Evolutionary conservation across 2,329 filamentous ascomycete genomes (phyloP).

Genomic region (Penicillium fuscoglaucum): DNA sequence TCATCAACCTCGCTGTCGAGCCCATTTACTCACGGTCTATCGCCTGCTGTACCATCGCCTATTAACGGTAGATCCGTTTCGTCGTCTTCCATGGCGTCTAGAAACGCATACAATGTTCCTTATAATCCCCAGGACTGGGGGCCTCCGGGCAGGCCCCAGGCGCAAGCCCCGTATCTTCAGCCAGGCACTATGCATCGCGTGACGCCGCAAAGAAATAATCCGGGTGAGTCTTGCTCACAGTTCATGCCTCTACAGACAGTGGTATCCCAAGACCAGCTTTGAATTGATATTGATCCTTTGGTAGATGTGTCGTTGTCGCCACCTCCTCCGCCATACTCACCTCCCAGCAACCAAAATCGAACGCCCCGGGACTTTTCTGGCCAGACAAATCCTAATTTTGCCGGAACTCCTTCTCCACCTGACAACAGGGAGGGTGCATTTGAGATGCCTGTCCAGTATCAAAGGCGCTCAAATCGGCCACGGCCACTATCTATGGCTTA

Average conservation of each 20-base stretch:
- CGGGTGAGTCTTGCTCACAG: slow-evolving; percentile 31
- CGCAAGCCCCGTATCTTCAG: slow-evolving; percentile 32
- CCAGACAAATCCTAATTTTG: slow-evolving; percentile 20
- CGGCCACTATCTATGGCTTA: slow-evolving; percentile 38
- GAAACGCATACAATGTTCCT: slow-evolving; percentile 45
- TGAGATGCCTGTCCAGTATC: slow-evolving; percentile 27
- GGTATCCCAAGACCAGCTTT: neutral
- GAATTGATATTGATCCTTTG: slow-evolving; percentile 10
- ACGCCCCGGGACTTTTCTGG: slow-evolving; percentile 15
- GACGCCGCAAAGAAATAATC: slow-evolving; percentile 29
- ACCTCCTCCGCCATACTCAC: slow-evolving; percentile 43
- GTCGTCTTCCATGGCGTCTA: slow-evolving; percentile 46
- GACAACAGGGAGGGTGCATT: slow-evolving; percentile 15
- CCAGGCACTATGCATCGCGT: slow-evolving; percentile 32
- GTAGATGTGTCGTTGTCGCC: slow-evolving; percentile 35
- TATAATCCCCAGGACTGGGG: slow-evolving; percentile 55
- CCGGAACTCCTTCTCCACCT: slow-evolving; percentile 20
- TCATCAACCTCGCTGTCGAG: slow-evolving; percentile 48
- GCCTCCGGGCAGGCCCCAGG: slow-evolving; percentile 35
- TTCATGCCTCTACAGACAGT: neutral
- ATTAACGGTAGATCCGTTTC: slow-evolving; percentile 36
- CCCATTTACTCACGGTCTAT: slow-evolving; percentile 44
- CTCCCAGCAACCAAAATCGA: slow-evolving; percentile 33
- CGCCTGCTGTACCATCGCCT: slow-evolving; percentile 41
- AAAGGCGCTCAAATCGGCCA: slow-evolving; percentile 30